Evolutionary conservation across 2,329 filamentous ascomycete species (phyloP), one percentile per base, ranked within the genome.

Genomic region (Macrophomina tecta): DNA sequence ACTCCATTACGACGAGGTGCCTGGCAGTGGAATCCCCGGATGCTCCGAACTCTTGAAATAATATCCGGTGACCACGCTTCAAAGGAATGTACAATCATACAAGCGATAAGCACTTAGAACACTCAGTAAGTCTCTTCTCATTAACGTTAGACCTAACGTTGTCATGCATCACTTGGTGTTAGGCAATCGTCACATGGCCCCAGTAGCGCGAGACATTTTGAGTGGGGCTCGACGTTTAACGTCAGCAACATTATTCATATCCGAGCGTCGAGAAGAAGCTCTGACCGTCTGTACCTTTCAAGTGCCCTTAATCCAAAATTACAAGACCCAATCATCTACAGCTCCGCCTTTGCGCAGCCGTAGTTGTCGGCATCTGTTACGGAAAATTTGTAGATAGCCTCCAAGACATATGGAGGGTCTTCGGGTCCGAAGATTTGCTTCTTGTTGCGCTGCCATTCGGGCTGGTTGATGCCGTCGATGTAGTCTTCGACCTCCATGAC

Each of bases 401-500:
- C 77, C 18, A 83, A 72, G 16, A 78, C 77, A 69, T 82, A 83
- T 11, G 80, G 76, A 5, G 73, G 74, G 69, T 79, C 78, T 2
- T 74, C 77, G 2, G 82, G 82, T 2, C 81, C 80, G 68, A 81
- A 85, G 68, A 85, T 82, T 69, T 85, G 78, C 74, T 77, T 81
- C 71, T 82, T 80, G 55, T 83, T 79, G 65, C 94, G 87, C 68
- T 88, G 88, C 94, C 94, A 97, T 78, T 93, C 87, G 0, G 94
- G 94, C 72, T 96, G 87, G 81, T 97, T 97, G 81, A 98, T 95
- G 32, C 86, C 93, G 76, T 97, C 94, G 74, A 97, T 97, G 87
- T 89, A 97, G 77, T 95, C 93, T 83, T 97, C 88, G 12, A 95
- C 92, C 82, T 97, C 94, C 78, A 97, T 86, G 58, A 97, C 94